These are phyloP conservation scores for Bjerkandera adusta DNA, from an alignment of 1,284 basidiomycete genomes.

Conservation along the genomic window DNA sequence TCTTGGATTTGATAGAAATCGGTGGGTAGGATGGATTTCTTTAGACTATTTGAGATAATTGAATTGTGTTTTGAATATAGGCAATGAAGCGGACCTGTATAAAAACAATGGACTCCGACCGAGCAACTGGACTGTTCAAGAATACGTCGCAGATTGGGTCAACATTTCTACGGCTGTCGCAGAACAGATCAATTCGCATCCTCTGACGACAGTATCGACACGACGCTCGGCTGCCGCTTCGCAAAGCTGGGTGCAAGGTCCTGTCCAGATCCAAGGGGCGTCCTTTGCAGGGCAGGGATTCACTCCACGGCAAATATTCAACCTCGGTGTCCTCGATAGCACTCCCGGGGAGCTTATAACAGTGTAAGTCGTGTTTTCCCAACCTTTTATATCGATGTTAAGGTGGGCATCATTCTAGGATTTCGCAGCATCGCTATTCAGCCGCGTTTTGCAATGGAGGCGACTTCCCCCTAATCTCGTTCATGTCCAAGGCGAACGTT, in stretches of 20 bases:
- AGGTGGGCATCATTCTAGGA: slow-evolving; percentile 33
- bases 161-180: slow-evolving; percentile 25
- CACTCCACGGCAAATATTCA: slow-evolving; percentile 51
- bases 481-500: slow-evolving; percentile 61
- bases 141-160: slow-evolving; percentile 55
- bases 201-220: not conserved
- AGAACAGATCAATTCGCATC: slow-evolving; percentile 21
- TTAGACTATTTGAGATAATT: not conserved
- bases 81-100: slow-evolving; percentile 66
- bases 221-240: not conserved
- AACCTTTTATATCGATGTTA: slow-evolving; percentile 4
- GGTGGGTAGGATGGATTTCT: slow-evolving; percentile 29
- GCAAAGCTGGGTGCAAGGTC: slow-evolving; percentile 7
- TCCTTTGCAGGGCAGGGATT: slow-evolving; percentile 56
- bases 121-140: slow-evolving; percentile 41
- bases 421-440: slow-evolving; percentile 65
- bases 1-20: slow-evolving; percentile 55
- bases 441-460: slow-evolving; percentile 53
- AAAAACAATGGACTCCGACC: slow-evolving; percentile 44
- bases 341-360: slow-evolving; percentile 31
- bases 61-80: slow-evolving; percentile 13
- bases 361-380: slow-evolving; percentile 23
- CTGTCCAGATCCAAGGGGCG: slow-evolving; percentile 49
- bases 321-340: slow-evolving; percentile 32
- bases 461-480: slow-evolving; percentile 46